phyloP scores from a whole-genome alignment of 1,139 yeast genomes.

The Hansenula sp. region DNA sequence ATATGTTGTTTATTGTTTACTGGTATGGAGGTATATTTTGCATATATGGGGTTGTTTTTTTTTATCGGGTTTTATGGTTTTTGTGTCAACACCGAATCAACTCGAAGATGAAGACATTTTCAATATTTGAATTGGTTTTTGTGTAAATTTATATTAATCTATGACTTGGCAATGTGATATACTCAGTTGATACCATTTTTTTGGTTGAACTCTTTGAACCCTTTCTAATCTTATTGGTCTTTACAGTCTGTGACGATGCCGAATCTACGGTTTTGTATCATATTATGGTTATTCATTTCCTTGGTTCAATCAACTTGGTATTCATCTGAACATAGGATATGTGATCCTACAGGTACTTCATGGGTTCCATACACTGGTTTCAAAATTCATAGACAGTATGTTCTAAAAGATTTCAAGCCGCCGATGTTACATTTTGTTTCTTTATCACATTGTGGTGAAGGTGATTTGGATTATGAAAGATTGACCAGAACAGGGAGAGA shows the following conservation, averaged over 20 bases:
- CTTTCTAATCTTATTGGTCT: not conserved
- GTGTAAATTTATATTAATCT: too few relatives aligned
- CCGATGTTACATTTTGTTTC: slow-evolving; percentile 43
- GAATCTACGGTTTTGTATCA: not conserved
- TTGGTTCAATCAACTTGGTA: not conserved
- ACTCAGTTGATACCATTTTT: too few relatives aligned
- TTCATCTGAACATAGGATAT: slow-evolving; percentile 6
- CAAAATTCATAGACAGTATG: slow-evolving; percentile 49
- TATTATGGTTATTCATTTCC: not conserved
- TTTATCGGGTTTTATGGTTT: too few relatives aligned
- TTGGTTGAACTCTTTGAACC: too few relatives aligned
- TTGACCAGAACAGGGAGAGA: slow-evolving; percentile 31
- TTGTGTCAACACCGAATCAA: too few relatives aligned
- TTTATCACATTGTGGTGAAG: slow-evolving; percentile 52
- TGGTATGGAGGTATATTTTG: too few relatives aligned
- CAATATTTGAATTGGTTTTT: too few relatives aligned
- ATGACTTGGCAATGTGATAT: too few relatives aligned
- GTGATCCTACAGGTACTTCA: slow-evolving; percentile 5
- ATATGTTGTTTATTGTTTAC: too few relatives aligned
- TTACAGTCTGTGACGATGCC: not conserved
- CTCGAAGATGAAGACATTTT: too few relatives aligned
- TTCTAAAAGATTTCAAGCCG: slow-evolving; percentile 35
- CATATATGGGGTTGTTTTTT: too few relatives aligned
- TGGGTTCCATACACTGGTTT: slow-evolving; percentile 47
- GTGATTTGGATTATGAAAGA: slow-evolving; percentile 45